Evolutionary conservation across 805 yeast species (phyloP), one percentile per base, ranked within the genome.

Genomic region (Saitoella complicata): DNA sequence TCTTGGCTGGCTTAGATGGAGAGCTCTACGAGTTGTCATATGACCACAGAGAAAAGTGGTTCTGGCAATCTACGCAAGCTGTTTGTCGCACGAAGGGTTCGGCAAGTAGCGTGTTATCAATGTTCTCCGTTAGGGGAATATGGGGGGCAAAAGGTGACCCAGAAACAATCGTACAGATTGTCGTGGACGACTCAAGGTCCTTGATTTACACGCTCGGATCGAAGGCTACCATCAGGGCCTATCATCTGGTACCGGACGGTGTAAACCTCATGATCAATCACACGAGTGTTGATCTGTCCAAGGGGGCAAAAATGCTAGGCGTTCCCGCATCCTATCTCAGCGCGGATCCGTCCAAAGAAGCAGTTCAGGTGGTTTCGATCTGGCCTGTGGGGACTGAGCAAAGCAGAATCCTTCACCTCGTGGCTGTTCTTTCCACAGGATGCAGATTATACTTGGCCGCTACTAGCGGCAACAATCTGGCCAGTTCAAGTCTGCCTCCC

Each of bases 21-120:
- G 76, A 87, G 53, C 69, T 91, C 38, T 91, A 95, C 95, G 88
- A 84, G 57, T 66, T 91, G 45, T 78, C 75, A 47, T 91, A 91
- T 58, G 72, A 87, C 5, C 80, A 78, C 51, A 72, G 80, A 30
- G 91, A 85, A 41, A 79, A 83, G 45, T 88, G 95, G 83, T 85
- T 85, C 58, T 75, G 78, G 21, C 21, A 21, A 21, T 21, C 21
- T 4, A 21, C 21, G 4, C 76, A 75, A 53, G 86, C 86, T 59
- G 75, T 79, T 37, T 85, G 96, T 58, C 69, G 83, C 45, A 85
- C 96, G 39, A 76, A 75, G 62, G 73, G 73, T 51, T 21, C 21
- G 21, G 4, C 21, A 21, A 21, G 21, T 4, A 21, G 21, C 21
- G 21, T 21, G 21, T 21, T 21, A 21, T 21, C 21, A 21, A 21